Evolutionary conservation across 2,329 filamentous ascomycete species (phyloP).

Genomic region (Elsinoe fawcettii): DNA sequence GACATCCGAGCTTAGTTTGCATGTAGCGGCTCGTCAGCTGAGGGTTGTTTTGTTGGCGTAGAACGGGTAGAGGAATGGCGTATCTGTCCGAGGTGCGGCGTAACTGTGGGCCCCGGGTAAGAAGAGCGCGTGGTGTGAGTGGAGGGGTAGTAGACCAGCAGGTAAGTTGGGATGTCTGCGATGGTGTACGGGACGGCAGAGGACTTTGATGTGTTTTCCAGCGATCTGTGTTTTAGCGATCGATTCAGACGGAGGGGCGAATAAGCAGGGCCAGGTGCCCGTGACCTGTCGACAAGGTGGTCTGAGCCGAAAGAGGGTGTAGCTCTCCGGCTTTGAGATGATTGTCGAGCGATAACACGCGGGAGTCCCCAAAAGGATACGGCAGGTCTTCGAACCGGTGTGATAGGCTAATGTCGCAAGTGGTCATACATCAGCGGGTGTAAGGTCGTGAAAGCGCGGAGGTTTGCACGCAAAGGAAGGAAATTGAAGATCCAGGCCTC

Average conservation of each 20-base stretch:
- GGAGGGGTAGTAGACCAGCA: not conserved
- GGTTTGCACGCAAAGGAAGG: not conserved
- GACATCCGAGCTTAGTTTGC: constrained; percentile 13
- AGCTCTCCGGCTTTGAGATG: not conserved
- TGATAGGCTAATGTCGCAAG: constrained; percentile 1
- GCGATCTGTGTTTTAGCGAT: not conserved
- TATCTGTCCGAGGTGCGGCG: not conserved
- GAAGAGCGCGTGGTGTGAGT: not conserved
- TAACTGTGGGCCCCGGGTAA: not conserved
- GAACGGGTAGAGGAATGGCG: constrained; percentile 11
- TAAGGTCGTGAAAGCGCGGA: not conserved
- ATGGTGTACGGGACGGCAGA: not conserved
- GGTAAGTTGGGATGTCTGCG: not conserved
- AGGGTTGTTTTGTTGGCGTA: constrained; percentile 6
- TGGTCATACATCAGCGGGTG: not conserved
- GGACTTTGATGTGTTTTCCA: not conserved
- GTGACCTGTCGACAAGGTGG: not conserved
- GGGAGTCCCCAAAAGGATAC: not conserved
- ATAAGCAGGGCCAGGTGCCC: not conserved
- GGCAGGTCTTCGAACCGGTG: not conserved
- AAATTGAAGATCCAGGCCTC: not conserved
- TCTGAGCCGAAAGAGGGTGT: not conserved
- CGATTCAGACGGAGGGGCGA: not conserved
- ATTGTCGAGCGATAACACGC: not conserved
- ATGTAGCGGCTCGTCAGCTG: constrained; percentile 10